Evolutionary conservation across 108 stramenopile genomes (phyloP).

Genomic region (Tribonema minus): DNA sequence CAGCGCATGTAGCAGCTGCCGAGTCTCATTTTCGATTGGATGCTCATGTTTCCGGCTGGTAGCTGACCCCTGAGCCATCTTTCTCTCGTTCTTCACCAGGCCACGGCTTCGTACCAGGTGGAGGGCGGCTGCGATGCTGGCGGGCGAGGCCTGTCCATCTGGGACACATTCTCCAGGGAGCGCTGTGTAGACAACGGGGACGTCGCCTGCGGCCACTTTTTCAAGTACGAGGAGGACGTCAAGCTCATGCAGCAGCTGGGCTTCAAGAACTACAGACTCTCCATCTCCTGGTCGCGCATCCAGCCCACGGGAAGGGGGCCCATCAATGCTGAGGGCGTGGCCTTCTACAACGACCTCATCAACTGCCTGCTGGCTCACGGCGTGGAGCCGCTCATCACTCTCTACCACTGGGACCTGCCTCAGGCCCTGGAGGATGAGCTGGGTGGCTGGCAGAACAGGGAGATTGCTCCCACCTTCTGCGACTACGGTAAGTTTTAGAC

Average conservation of each 20-base stretch:
- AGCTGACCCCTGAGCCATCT: too few relatives aligned
- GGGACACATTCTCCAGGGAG: too few relatives aligned
- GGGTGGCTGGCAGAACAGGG: constrained; percentile 64
- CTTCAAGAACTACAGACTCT: constrained; percentile 80
- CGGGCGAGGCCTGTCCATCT: constrained; percentile 74
- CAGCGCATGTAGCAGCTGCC: too few relatives aligned
- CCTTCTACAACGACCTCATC: constrained; percentile 76
- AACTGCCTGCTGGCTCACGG: constrained; percentile 61
- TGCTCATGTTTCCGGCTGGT: too few relatives aligned
- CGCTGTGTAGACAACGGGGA: too few relatives aligned
- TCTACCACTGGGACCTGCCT: constrained; percentile 94
- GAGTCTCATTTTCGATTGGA: too few relatives aligned
- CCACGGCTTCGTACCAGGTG: constrained; percentile 77
- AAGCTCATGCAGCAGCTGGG: constrained; percentile 72
- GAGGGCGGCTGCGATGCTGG: constrained; percentile 74
- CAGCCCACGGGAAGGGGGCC: constrained; percentile 67
- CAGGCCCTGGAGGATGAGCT: constrained; percentile 70
- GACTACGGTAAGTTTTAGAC: constrained; percentile 63
- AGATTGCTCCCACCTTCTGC: constrained; percentile 69
- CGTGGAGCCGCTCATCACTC: constrained; percentile 78
- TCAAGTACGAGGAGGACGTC: constrained; percentile 73
- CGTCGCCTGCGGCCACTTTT: constrained; percentile 83
- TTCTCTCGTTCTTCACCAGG: too few relatives aligned
- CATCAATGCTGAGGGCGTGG: constrained; percentile 66
- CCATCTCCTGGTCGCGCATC: constrained; percentile 83